Base-by-base conservation (phyloP, 306 rosid species). In the Potentilla sterilis region DNA sequence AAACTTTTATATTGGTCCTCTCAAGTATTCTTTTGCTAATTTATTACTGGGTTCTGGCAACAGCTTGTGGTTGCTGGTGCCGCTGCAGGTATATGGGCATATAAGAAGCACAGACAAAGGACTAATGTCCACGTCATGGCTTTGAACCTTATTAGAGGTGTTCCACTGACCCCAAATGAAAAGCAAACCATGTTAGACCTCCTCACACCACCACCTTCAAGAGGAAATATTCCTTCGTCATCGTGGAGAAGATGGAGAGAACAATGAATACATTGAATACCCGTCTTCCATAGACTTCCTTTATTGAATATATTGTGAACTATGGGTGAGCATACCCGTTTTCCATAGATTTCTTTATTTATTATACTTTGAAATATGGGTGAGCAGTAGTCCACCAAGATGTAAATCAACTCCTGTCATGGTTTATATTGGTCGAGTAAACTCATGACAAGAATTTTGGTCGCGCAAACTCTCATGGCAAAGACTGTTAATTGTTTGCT, bases 121-220 rank as follows among this genome's bases (percentile, higher is more conserved):
- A 86, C 90, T 55, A 89, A 89, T 59, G 95, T 93, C 69, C 95
- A 90, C 67, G 73, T 90, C 77, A 93, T 90, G 98, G 97, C 97
- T 74, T 37, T 90, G 82, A 83, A 93, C 83, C 89, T 89, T 46
- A 84, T 93, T 22, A 87, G 95, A 83, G 91, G 88, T 59, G 88
- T 89, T 82, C 85, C 91, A 61, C 71, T 89, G 83, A 89, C 97
- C 75, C 92, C 89, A 67, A 90, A 72, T 48, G 98, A 95, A 88
- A 89, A 83, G 85, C 86, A 90, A 78, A 89, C 97, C 8, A 87
- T 95, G 96, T 87, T 95, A 69, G 91, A 89, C 81, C 73, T 90
- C 74, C 97, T 95, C 38, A 82, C 81, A 67, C 93, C 95, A 18
- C 97, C 97, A 38, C 90, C 90, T 35, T 78, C 90, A 51, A 91